Percentiles rank a stretch among this genome's conserved stretches.
phyloP scores from a whole-genome alignment of 2,329 filamentous ascomycete genomes.

The Venturia oleaginea region DNA sequence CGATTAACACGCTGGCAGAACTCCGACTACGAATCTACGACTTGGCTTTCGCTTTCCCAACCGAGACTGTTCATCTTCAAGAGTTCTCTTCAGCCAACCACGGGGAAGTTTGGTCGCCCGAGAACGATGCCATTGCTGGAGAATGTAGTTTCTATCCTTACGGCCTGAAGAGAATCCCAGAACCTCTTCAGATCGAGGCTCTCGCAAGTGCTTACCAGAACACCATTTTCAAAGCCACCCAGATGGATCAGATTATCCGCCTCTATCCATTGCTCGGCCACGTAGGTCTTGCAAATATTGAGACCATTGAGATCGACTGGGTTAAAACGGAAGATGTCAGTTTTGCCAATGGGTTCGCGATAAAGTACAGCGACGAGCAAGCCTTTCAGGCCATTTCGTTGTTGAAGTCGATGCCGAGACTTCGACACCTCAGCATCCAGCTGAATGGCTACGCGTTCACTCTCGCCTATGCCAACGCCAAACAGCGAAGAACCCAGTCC shows the following conservation, averaged over 20 bases:
- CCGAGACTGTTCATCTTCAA: background rate
- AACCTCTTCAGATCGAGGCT: background rate
- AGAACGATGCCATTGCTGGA: background rate
- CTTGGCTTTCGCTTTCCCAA: background rate
- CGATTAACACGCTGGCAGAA: background rate
- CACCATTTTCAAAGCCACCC: background rate
- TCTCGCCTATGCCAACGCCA: background rate
- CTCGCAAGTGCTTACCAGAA: background rate
- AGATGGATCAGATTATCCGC: background rate
- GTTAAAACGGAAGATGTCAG: background rate
- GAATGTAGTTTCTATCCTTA: background rate
- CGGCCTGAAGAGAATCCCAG: background rate
- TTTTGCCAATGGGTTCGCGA: background rate
- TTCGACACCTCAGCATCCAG: background rate
- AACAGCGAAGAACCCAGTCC: background rate
- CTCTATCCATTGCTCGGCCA: background rate
- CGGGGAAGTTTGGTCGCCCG: background rate
- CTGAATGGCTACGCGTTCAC: conserved; percentile 4
- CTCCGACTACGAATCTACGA: background rate
- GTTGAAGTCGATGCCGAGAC: background rate
- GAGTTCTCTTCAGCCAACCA: background rate
- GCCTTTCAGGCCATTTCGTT: background rate
- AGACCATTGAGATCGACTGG: background rate
- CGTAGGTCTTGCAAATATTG: background rate
- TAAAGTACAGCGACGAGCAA: background rate